Evolutionary conservation across 805 yeast genomes (phyloP).

Genomic region (Starmerella asiatica): DNA sequence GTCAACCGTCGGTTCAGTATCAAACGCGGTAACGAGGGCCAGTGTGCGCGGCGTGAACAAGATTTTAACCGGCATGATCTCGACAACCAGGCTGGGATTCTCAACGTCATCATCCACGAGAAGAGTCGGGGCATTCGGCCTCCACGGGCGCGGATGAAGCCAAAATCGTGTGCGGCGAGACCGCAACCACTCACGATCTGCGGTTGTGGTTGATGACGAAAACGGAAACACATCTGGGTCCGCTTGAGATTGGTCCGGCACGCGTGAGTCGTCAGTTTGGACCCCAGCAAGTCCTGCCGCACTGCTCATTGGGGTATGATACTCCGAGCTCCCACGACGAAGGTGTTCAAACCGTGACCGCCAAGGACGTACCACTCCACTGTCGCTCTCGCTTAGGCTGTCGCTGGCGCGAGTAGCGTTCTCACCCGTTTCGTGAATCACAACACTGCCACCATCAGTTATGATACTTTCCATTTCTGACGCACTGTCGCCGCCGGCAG

Average conservation of each 20-base stretch:
- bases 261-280: background rate
- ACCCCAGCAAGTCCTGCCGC: background rate
- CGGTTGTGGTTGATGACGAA: conserved; percentile 2
- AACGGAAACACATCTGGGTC: conserved; percentile 11
- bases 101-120: conserved; percentile 30
- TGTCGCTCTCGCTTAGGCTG: background rate
- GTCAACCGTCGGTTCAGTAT: conserved; percentile 29
- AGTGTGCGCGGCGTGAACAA: conserved; percentile 37
- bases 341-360: background rate
- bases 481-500: too few relatives aligned
- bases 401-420: background rate
- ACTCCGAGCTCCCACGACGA: background rate
- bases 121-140: conserved; percentile 26
- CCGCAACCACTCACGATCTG: conserved; percentile 4
- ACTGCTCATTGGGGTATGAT: background rate
- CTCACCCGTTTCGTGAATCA: too few relatives aligned
- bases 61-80: conserved; percentile 39
- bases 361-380: background rate
- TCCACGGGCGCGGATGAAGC: conserved; percentile 13
- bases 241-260: background rate
- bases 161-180: conserved; percentile 2
- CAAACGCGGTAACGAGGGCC: conserved; percentile 29
- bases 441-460: too few relatives aligned
- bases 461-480: too few relatives aligned
- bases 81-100: conserved; percentile 40